Conservation (phyloP, 768 basidiomycete species). For the Suillus plorans region DNA sequence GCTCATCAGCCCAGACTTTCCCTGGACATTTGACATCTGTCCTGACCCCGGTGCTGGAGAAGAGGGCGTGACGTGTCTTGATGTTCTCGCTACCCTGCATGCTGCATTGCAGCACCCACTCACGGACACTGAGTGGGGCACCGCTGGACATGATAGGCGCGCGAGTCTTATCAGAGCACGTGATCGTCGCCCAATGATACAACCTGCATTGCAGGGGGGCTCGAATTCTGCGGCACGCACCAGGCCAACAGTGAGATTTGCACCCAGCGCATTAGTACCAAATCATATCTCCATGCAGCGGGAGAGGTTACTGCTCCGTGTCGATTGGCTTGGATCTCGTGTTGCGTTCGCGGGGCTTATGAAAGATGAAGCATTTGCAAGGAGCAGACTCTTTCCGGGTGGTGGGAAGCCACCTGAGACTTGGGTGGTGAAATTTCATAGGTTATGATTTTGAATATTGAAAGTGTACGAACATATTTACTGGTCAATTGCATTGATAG, state of each 20-base stretch:
- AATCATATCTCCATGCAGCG: background rate
- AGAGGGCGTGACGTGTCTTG: constrained; percentile 2
- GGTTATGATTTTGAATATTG: background rate
- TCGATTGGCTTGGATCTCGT: constrained; percentile 12
- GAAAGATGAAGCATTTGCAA: constrained; percentile 9
- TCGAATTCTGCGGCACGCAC: background rate
- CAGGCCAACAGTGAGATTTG: background rate
- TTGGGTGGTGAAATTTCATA: constrained; percentile 11
- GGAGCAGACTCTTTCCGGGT: constrained; percentile 9
- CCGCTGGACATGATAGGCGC: background rate
- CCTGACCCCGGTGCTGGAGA: background rate
- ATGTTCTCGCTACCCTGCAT: constrained; percentile 5
- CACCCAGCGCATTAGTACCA: background rate
- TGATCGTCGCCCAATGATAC: background rate
- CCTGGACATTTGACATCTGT: constrained; percentile 10
- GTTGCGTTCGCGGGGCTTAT: constrained; percentile 5
- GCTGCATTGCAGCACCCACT: constrained; percentile 8
- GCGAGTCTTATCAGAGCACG: constrained; percentile 4
- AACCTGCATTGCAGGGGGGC: background rate
- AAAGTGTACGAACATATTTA: background rate
- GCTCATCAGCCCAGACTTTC: constrained; percentile 9
- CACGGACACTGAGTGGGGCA: constrained; percentile 7
- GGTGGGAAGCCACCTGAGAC: constrained; percentile 3
- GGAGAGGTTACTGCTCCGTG: background rate
- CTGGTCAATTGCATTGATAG: background rate